Evolutionary conservation across 768 basidiomycete species (phyloP).

Genomic region (Trametes villosa): DNA sequence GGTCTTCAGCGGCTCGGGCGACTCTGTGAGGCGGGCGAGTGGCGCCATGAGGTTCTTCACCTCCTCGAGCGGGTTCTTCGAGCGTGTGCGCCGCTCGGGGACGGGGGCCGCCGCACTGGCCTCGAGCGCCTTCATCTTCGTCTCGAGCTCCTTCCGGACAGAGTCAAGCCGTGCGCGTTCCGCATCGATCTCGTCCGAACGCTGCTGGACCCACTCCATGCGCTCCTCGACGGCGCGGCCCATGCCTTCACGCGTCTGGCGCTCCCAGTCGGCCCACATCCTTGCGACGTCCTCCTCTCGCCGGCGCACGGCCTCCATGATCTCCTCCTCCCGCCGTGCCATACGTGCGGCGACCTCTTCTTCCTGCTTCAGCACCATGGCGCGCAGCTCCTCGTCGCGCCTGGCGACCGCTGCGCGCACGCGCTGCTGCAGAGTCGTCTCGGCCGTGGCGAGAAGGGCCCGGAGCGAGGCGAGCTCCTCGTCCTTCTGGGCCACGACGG

Average conservation of each 20-base stretch:
- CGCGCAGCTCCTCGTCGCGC: constrained; percentile 72
- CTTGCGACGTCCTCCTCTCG: constrained; percentile 67
- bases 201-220: constrained; percentile 51
- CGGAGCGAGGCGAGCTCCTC: constrained; percentile 55
- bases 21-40: constrained; percentile 41
- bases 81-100: constrained; percentile 32
- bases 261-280: constrained; percentile 64
- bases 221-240: constrained; percentile 42
- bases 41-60: constrained; percentile 71
- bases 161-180: constrained; percentile 56
- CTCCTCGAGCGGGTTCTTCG: constrained; percentile 70
- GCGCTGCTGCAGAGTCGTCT: constrained; percentile 43
- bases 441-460: constrained; percentile 43
- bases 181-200: constrained; percentile 55
- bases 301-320: constrained; percentile 65
- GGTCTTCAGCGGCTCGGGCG: constrained; percentile 27
- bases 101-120: constrained; percentile 33
- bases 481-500: constrained; percentile 60
- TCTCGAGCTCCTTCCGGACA: constrained; percentile 54
- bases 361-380: constrained; percentile 67
- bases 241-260: constrained; percentile 40
- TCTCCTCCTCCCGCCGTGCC: constrained; percentile 68
- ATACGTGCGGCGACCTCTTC: constrained; percentile 71
- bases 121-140: constrained; percentile 48
- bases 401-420: constrained; percentile 58